Evolutionary conservation across 1,284 basidiomycete species (phyloP), one percentile per base, ranked within the genome.

Genomic region (Cryptococcus floricola): DNA sequence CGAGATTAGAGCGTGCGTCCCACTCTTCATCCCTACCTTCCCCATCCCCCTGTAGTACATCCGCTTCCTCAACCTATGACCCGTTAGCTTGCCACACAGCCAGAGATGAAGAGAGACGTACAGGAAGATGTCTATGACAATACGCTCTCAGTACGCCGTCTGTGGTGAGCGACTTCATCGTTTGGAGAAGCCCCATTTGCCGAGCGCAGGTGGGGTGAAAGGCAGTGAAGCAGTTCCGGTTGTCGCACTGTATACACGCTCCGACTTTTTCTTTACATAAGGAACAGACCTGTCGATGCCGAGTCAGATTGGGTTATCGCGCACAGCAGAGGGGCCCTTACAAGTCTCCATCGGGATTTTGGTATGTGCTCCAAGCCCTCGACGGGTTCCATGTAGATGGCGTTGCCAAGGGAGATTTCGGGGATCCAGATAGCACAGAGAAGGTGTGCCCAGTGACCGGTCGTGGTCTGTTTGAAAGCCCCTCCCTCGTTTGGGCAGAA

Each of bases 341-440:
- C 92, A 62, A 98, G 81, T 77, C 88, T 96, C 95, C 94, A 98
- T 7, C 95, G 81, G 64, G 86, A 87, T 72, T 94, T 97, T 4
- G 89, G 87, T 45, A 98, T 90, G 63, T 81, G 83, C 47, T 97
- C 90, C 0, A 94, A 83, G 23, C 91, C 91, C 28, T 92, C 91
- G 47, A 99, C 87, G 10, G 96, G 96, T 68, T 98, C 96, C 95
- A 98, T 98, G 75, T 98, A 97, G 10, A 94, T 88, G 7, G 93
- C 87, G 73, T 98, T 98, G 37, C 88, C 87, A 5, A 98, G 91
- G 41, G 88, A 85, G 8, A 92, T 92, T 74, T 98, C 96, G 0
- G 96, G 94, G 4, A 98, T 87, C 91, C 93, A 98, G 62, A 98
- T 96, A 4, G 95, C 93, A 69, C 96, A 99, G 1, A 98, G 81